Evolutionary conservation across 2,329 filamentous ascomycete species (phyloP), one percentile per base, ranked within the genome.

Genomic region (Stemphylium vesicarium): DNA sequence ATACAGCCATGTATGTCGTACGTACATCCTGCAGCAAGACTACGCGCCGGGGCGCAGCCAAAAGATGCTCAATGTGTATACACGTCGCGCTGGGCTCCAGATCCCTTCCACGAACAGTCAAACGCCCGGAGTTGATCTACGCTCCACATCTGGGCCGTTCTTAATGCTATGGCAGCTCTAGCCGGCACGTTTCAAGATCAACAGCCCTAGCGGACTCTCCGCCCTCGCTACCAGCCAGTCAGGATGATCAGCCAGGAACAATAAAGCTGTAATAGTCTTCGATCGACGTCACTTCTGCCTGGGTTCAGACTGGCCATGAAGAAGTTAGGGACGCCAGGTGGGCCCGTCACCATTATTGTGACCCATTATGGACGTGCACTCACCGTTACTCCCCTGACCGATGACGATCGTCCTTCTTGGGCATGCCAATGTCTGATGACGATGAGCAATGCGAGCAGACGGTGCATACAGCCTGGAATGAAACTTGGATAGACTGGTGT

Each of bases 201-300:
- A 52, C 62, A 50, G 53, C 54, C 56, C 57, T 64, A 69, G 63
- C 57, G 51, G 58, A 51, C 9, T 47, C 41, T 56, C 56, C 53
- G 56, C 47, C 7, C 26, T 51, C 32, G 33, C 29, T 43, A 60
- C 43, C 50, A 53, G 36, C 66, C 65, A 70, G 45, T 68, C 51
- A 60, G 20, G 45, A 31, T 39, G 49, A 45, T 49, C 53, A 56
- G 50, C 53, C 33, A 41, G 53, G 56, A 22, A 58, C 59, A 63
- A 65, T 57, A 52, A 59, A 66, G 57, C 64, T 68, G 61, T 26
- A 66, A 64, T 32, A 12, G 60, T 63, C 57, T 65, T 29, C 13
- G 66, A 73, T 72, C 70, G 63, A 68, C 70, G 65, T 69, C 63
- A 70, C 50, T 39, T 32, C 36, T 39, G 35, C 22, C 49, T 45